phyloP scores from a whole-genome alignment of 306 rosid species.

The Trifolium subterraneum region DNA sequence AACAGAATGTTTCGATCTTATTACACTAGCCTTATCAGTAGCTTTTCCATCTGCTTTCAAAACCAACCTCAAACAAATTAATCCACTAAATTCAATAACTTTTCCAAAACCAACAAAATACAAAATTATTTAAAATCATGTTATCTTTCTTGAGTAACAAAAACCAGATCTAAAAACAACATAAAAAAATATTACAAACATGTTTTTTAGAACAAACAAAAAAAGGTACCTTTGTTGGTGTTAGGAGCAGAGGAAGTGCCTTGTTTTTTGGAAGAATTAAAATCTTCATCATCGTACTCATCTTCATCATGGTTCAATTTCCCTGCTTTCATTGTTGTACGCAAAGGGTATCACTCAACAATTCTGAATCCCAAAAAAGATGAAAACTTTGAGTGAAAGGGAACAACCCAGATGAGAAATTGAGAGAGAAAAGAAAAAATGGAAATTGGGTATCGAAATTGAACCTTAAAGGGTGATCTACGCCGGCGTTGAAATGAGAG shows the following conservation, averaged over 20 bases:
- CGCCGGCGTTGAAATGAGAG: conserved; percentile 32
- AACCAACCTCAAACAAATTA: conserved; percentile 37
- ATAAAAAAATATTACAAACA: conserved; percentile 8
- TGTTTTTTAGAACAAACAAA: not conserved
- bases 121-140: not conserved
- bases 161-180: conserved; percentile 55
- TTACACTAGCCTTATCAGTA: conserved; percentile 79
- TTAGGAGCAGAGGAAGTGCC: conserved; percentile 73
- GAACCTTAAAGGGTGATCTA: conserved; percentile 35
- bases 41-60: conserved; percentile 72
- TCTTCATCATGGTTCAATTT: conserved; percentile 82
- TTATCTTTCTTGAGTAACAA: too few relatives aligned
- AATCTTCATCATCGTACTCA: conserved; percentile 87
- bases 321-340: conserved; percentile 72
- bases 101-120: conserved; percentile 8
- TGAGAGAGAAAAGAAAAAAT: conserved; percentile 5
- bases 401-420: conserved; percentile 39
- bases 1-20: conserved; percentile 91
- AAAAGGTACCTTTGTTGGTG: conserved; percentile 62
- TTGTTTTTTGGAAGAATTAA: conserved; percentile 67
- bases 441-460: not conserved
- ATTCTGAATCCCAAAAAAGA: conserved; percentile 39
- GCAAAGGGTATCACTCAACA: conserved; percentile 30
- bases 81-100: conserved; percentile 18
- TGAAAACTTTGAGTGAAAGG: conserved; percentile 28